phyloP scores from a whole-genome alignment of 768 basidiomycete species.

The Thelephora ganbajun region DNA sequence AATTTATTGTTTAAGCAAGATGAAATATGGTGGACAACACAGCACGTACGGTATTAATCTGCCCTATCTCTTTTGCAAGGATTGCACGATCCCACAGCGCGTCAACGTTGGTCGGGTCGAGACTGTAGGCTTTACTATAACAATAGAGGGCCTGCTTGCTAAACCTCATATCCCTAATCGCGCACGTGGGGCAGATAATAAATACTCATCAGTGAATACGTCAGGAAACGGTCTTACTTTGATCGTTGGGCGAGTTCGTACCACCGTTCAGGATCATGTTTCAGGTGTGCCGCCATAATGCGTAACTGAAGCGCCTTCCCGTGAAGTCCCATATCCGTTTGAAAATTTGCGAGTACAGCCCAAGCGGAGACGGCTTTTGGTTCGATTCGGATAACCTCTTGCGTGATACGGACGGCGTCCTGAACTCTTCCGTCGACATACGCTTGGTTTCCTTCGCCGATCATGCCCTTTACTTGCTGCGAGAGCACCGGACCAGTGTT shows the following conservation, averaged over 20 bases:
- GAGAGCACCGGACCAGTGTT: slow-evolving; percentile 47
- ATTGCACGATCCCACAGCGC: slow-evolving; percentile 84
- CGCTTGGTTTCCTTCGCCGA: slow-evolving; percentile 80
- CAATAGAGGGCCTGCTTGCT: slow-evolving; percentile 88
- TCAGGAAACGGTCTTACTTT: slow-evolving; percentile 30
- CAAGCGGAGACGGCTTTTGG: slow-evolving; percentile 74
- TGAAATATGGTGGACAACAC: too few relatives aligned
- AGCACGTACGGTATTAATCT: slow-evolving; percentile 44
- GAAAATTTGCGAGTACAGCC: slow-evolving; percentile 78
- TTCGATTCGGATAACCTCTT: slow-evolving; percentile 89
- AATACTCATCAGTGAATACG: not conserved
- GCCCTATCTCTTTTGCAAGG: slow-evolving; percentile 63
- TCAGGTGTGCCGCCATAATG: slow-evolving; percentile 84
- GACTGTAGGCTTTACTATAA: slow-evolving; percentile 65
- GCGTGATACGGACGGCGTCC: slow-evolving; percentile 67
- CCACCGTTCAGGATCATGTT: slow-evolving; percentile 81
- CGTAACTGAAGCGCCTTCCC: slow-evolving; percentile 69
- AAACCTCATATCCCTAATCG: slow-evolving; percentile 46
- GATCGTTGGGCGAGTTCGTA: slow-evolving; percentile 64
- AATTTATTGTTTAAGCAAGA: too few relatives aligned
- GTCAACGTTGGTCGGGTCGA: slow-evolving; percentile 72
- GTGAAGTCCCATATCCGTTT: slow-evolving; percentile 53
- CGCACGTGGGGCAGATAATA: not conserved
- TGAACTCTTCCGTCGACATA: slow-evolving; percentile 59
- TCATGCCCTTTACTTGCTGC: slow-evolving; percentile 54